Evolutionary conservation across 2,329 filamentous ascomycete species (phyloP).

Genomic region (Didymella glomerata): DNA sequence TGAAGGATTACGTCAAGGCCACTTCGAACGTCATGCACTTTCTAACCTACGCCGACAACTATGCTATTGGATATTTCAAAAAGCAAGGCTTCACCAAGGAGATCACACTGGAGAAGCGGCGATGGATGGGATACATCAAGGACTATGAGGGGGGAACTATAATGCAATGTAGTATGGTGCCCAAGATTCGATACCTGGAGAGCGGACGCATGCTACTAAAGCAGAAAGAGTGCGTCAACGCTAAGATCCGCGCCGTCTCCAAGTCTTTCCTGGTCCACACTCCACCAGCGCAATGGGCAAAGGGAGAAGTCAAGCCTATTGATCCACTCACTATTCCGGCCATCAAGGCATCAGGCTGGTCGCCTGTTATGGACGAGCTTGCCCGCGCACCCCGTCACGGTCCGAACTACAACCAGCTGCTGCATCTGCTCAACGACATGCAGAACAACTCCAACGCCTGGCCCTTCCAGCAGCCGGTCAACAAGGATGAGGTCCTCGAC

Average conservation of each 20-base stretch:
- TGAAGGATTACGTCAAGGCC: slow-evolving; percentile 98
- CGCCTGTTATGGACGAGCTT: slow-evolving; percentile 95
- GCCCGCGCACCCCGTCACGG: slow-evolving; percentile 94
- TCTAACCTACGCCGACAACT: slow-evolving; percentile 97
- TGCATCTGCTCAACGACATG: slow-evolving; percentile 91
- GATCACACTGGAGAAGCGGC: slow-evolving; percentile 86
- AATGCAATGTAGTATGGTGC: slow-evolving; percentile 99
- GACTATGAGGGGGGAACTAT: slow-evolving; percentile 99
- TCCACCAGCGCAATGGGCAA: slow-evolving; percentile 86
- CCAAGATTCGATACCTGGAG: slow-evolving; percentile 92
- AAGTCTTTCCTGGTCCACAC: slow-evolving; percentile 87
- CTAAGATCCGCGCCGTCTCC: slow-evolving; percentile 91
- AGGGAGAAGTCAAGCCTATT: slow-evolving; percentile 70
- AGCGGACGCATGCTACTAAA: slow-evolving; percentile 92
- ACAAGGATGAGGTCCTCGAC: slow-evolving; percentile 94
- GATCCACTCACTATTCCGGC: slow-evolving; percentile 87
- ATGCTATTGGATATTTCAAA: slow-evolving; percentile 98
- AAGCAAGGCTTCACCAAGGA: slow-evolving; percentile 99
- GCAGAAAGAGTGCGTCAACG: slow-evolving; percentile 93
- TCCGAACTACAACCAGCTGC: slow-evolving; percentile 92
- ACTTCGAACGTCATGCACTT: slow-evolving; percentile 99
- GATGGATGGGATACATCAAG: slow-evolving; percentile 99
- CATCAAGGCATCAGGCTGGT: slow-evolving; percentile 92
- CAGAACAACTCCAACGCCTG: slow-evolving; percentile 93
- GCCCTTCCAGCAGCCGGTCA: slow-evolving; percentile 95